Evolutionary conservation across 1,284 basidiomycete genomes (phyloP), one percentile per base, ranked within the genome.

Genomic region (Boletellus deceptivus): DNA sequence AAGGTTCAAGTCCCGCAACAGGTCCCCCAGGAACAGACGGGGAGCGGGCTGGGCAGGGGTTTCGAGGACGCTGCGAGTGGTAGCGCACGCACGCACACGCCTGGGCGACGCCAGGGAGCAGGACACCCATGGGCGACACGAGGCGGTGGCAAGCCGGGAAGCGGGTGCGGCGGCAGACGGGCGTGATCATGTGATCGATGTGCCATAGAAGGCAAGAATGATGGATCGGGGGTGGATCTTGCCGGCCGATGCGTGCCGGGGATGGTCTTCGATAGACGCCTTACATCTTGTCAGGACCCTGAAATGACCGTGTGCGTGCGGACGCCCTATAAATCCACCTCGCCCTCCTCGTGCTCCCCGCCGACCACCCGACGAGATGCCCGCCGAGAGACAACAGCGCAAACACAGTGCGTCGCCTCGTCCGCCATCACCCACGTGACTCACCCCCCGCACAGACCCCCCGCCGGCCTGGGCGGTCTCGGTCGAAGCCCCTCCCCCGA

Each of bases 381-480:
- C 82, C 68, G 75, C 73, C 51, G 76, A 78, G 58, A 74, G 82
- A 67, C 73, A 75, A 46, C 75, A 74, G 65, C 62, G 22, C 22
- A 22, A 22, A 22, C 22, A 3, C 22, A 22, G 22, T 22, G 4
- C 22, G 22, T 22, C 4, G 22, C 22, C 22, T 22, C 22, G 4
- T 22, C 22, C 22, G 4, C 22, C 22, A 22, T 22, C 22, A 22
- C 22, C 22, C 22, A 22, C 22, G 22, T 22, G 22, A 22, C 22
- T 43, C 18, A 29, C 29, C 18, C 5, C 16, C 29, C 13, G 7
- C n/a, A 14, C 41, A 29, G 27, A 29, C 27, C 27, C 27, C 27
- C 7, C 10, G 55, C 70, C 78, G 53, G 75, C 79, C 43, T 81
- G 79, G 80, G 72, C 76, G 8, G 59, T 75, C 49, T 73, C 77